Conservation (phyloP, 805 yeast species). For the Candida dajiaensis region DNA sequence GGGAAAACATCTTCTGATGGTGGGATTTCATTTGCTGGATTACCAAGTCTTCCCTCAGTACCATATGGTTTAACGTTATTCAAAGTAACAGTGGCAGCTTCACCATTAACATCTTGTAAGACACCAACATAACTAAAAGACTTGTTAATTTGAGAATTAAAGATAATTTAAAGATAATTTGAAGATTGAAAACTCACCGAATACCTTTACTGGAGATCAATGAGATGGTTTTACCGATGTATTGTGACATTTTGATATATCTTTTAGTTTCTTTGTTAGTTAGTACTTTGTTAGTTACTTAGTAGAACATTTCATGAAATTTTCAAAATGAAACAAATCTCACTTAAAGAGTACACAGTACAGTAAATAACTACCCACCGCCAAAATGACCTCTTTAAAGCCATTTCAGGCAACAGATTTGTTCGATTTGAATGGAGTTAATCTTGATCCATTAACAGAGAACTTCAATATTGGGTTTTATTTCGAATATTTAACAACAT, state of each 20-base stretch:
- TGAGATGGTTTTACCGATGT: slow-evolving; percentile 85
- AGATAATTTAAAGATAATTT: slow-evolving; percentile 25
- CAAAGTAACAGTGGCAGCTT: slow-evolving; percentile 83
- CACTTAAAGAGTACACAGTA: too few relatives aligned
- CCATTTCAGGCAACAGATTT: slow-evolving; percentile 89
- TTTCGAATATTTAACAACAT: slow-evolving; percentile 69
- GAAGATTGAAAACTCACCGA: slow-evolving; percentile 31
- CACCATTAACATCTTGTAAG: slow-evolving; percentile 84
- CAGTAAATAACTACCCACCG: neutral
- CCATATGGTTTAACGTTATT: slow-evolving; percentile 78
- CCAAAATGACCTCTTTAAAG: slow-evolving; percentile 72
- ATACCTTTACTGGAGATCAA: slow-evolving; percentile 73
- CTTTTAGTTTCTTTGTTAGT: too few relatives aligned
- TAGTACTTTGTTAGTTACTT: too few relatives aligned
- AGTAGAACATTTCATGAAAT: too few relatives aligned
- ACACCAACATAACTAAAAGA: slow-evolving; percentile 71
- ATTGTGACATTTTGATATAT: slow-evolving; percentile 98
- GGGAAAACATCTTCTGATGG: slow-evolving; percentile 68
- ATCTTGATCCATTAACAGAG: slow-evolving; percentile 86
- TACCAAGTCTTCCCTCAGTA: slow-evolving; percentile 81
- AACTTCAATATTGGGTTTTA: slow-evolving; percentile 84
- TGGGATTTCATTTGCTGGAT: slow-evolving; percentile 63
- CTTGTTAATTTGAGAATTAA: slow-evolving; percentile 5
- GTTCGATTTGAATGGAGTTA: slow-evolving; percentile 65
- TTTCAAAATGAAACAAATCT: too few relatives aligned